Base-by-base conservation (phyloP, 257 asterid genomes). In the Verbascum thapsus region DNA sequence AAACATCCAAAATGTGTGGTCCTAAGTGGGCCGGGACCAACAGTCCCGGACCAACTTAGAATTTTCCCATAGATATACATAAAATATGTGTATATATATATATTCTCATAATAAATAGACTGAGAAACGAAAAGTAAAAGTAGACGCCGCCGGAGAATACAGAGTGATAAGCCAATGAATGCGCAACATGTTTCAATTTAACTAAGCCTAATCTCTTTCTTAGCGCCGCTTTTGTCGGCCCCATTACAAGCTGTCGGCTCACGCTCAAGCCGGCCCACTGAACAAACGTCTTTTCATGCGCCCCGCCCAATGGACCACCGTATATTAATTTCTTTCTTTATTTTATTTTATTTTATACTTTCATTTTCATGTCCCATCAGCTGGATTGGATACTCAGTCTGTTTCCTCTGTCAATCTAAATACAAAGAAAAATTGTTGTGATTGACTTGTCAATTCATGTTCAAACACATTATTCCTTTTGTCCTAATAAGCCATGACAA, bases 251-350 rank as follows among this genome's bases (percentile, higher is more conserved):
- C 66, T 69, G 78, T 77, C 81, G 81, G 76, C 78, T 58, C 81
- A 76, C 70, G 75, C 78, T 72, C 38, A 20, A 64, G 70, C 75
- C 73, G 78, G 67, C 70, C 78, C 78, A 64, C 81, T 76, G 60
- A 67, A n/a, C 81, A 67, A 4, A 41, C 62, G 26, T 53, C 78
- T 68, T 76, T 76, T 64, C 70, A 23, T 64, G 76, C 72, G 41
- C 22, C 76, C 64, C 53, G 15, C 16, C 5, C 22, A 8, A 19
- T 11, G 39, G 39, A 22, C 61, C 71, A 26, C 45, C 57, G 53
- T 60, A 53, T 58, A 10, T 19, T 8, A 39, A 37, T 48, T 56
- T 64, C 20, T 9, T n/a, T n/a, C n/a, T n/a, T n/a, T n/a, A n/a
- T n/a, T n/a, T n/a, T n/a, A n/a, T n/a, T 18, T 51, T 30, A 19